A percentile compares a stretch with the other conserved stretches of the same genome.
Conservation (phyloP, 495 filamentous ascomycete species). For the Bombardia bombarda region DNA sequence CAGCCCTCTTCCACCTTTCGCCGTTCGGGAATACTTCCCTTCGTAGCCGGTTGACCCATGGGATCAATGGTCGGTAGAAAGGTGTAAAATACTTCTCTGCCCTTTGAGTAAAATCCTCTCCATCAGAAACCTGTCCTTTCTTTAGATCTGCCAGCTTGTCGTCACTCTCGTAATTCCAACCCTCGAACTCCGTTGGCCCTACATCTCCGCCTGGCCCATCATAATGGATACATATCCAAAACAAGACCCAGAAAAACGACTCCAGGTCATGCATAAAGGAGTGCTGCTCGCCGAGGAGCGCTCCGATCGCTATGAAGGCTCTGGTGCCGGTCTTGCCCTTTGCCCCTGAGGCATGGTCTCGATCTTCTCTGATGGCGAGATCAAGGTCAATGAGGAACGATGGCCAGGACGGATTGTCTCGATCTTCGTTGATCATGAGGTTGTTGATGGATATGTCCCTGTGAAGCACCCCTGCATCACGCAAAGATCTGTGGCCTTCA, state of each 20-base stretch:
- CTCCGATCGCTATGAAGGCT: constrained; percentile 36
- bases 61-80: constrained; percentile 9
- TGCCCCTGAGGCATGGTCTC: constrained; percentile 23
- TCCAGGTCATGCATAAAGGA: constrained; percentile 40
- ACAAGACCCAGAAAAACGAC: constrained; percentile 47
- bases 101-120: constrained; percentile 24
- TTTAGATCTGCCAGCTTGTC: constrained; percentile 1
- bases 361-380: constrained; percentile 25
- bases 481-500: constrained; percentile 1
- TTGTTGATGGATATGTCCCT: constrained; percentile 28
- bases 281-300: constrained; percentile 26
- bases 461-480: constrained; percentile 14
- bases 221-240: constrained; percentile 38
- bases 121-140: constrained; percentile 9
- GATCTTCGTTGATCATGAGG: constrained; percentile 32
- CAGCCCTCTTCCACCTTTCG: constrained; percentile 10
- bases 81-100: constrained; percentile 23
- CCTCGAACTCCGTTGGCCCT: constrained; percentile 9
- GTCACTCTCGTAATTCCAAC: not conserved
- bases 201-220: constrained; percentile 12
- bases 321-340: constrained; percentile 33
- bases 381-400: constrained; percentile 35
- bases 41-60: constrained; percentile 27
- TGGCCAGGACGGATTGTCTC: too few species aligned
- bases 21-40: constrained; percentile 29